Base-by-base conservation (phyloP, 2,329 filamentous ascomycete species). In the Colletotrichum phormii region DNA sequence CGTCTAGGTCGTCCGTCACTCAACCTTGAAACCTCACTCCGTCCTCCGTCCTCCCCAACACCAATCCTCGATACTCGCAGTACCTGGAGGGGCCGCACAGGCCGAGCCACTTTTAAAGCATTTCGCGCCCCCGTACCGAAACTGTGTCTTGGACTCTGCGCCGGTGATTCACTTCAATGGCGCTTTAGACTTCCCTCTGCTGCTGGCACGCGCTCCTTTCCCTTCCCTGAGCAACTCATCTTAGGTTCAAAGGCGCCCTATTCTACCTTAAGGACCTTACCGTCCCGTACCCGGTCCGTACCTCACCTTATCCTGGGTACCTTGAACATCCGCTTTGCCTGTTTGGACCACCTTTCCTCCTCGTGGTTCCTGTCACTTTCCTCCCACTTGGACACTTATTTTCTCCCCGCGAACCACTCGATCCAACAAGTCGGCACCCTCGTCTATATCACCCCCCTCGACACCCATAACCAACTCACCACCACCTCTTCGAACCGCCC, bases 81-180 rank as follows among this genome's bases (percentile, higher is more conserved):
- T 64, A 70, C 46, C 66, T 60, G 12, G 46, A 46, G 64, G 65
- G 65, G 53, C 53, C 70, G 70, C 70, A 72, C 66, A 72, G 70
- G 66, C 70, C 66, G 60, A 72, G 46, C 60, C 54, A 70, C 70
- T 70, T 42, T 64, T 64, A 64, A 69, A 61, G 70, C 70, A 72
- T 53, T 53, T 69, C 60, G 66, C 66, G 70, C 70, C 70, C 69
- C 59, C 33, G 35, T 72, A 70, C 60, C 60, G 60, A 72, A 72
- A 70, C 70, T 70, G 70, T 72, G 65, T 72, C 70, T 72, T 72
- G 60, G 65, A 53, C 66, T 70, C 60, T 63, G 62, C 62, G 57
- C 71, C 71, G 67, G 61, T 67, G 67, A 67, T 72, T 72, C 61
- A 71, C 61, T 37, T 67, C 71, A 62, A 73, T 73, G 71, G 71